phyloP scores from a whole-genome alignment of 371 early-diverging fungal genomes.

The Batkoa obscura region DNA sequence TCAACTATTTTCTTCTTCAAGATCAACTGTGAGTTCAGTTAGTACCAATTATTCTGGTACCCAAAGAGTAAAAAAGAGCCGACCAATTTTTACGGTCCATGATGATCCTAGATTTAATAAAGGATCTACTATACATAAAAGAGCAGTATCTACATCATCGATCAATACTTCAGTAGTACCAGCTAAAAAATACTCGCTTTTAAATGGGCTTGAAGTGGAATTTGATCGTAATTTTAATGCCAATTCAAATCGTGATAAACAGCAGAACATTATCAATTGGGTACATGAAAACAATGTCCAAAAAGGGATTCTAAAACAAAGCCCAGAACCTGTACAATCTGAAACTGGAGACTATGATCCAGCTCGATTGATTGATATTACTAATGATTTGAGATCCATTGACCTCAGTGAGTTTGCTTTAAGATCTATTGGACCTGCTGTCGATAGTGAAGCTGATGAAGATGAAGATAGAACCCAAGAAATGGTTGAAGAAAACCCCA shows the following conservation, averaged over 20 bases:
- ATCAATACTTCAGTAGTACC: background rate
- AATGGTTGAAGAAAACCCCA: background rate
- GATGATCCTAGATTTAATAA: conserved; percentile 1
- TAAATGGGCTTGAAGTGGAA: conserved; percentile 2
- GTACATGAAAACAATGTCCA: background rate
- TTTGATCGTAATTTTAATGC: conserved; percentile 4
- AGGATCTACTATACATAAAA: background rate
- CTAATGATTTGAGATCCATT: background rate
- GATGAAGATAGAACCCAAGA: background rate
- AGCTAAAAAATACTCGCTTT: background rate
- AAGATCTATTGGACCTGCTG: too few species aligned
- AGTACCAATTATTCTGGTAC: background rate
- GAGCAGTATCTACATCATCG: background rate
- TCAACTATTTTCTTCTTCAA: background rate
- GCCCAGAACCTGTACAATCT: background rate
- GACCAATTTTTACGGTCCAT: background rate
- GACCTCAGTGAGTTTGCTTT: background rate
- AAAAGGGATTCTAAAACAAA: too few species aligned
- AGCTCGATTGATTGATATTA: too few species aligned
- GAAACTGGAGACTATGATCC: background rate
- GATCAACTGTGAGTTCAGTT: conserved; percentile 1
- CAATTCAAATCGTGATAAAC: background rate
- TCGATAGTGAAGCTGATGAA: background rate
- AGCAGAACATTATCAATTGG: background rate
- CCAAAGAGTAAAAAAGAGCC: background rate